Evolutionary conservation across 2,329 filamentous ascomycete species (phyloP).

Genomic region (Xylariales sp.): DNA sequence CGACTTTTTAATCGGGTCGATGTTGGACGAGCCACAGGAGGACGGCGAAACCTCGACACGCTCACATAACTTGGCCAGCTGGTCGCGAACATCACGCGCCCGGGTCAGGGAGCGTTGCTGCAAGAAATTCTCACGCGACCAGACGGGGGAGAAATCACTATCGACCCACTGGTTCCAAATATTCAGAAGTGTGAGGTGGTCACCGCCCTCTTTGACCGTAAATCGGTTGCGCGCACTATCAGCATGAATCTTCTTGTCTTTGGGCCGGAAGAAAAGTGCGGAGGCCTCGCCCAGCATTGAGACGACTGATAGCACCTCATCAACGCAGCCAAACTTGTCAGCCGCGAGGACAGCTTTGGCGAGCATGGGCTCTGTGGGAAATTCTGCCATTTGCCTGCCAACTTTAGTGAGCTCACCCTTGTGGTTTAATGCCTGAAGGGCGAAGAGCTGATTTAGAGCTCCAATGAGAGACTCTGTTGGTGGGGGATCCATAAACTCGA

Average conservation of each 20-base stretch:
- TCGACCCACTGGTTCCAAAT: conserved; percentile 97
- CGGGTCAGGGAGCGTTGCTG: conserved; percentile 87
- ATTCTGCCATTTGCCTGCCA: conserved; percentile 91
- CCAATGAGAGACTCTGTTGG: conserved; percentile 85
- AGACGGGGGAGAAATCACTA: conserved; percentile 80
- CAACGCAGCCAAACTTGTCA: conserved; percentile 86
- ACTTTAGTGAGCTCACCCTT: conserved; percentile 85
- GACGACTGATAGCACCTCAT: conserved; percentile 90
- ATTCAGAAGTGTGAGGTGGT: conserved; percentile 83
- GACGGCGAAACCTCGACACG: conserved; percentile 79
- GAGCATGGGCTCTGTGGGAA: conserved; percentile 88
- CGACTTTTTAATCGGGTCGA: conserved; percentile 78
- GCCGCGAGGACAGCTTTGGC: conserved; percentile 85
- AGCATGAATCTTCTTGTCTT: conserved; percentile 95
- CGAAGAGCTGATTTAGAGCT: conserved; percentile 86
- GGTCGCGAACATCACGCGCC: conserved; percentile 87
- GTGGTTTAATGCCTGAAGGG: conserved; percentile 83
- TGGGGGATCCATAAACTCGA: conserved; percentile 95
- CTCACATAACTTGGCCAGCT: conserved; percentile 88
- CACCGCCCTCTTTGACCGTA: conserved; percentile 84
- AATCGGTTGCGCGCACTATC: conserved; percentile 87
- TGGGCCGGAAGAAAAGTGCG: conserved; percentile 88
- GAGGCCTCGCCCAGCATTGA: conserved; percentile 88
- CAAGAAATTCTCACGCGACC: conserved; percentile 89
- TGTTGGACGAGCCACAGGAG: conserved; percentile 64